phyloP scores from a whole-genome alignment of 352 stramenopile species.

The Thraustotheca clavata region DNA sequence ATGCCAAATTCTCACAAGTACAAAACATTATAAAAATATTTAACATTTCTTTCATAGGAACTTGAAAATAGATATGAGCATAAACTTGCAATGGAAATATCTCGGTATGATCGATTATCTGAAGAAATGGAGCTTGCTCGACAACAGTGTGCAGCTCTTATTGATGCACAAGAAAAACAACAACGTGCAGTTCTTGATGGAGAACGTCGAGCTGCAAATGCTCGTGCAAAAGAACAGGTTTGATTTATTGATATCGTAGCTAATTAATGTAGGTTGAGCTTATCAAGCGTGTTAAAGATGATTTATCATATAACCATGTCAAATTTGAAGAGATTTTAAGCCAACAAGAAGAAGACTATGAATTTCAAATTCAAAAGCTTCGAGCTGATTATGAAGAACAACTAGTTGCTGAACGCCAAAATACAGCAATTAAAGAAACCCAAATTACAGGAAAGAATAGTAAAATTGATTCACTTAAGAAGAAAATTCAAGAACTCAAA shows the following conservation, averaged over 20 bases:
- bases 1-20: constrained; percentile 41
- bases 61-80: constrained; percentile 91
- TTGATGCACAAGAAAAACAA: constrained; percentile 72
- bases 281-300: constrained; percentile 77
- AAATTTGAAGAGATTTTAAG: constrained; percentile 79
- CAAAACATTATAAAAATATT: background rate
- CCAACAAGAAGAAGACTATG: constrained; percentile 74
- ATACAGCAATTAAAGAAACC: constrained; percentile 69
- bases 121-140: constrained; percentile 85
- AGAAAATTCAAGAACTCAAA: constrained; percentile 81
- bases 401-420: constrained; percentile 61
- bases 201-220: constrained; percentile 55
- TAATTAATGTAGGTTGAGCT: constrained; percentile 38
- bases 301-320: constrained; percentile 77
- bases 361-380: constrained; percentile 56
- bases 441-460: constrained; percentile 69
- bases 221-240: constrained; percentile 55
- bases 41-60: constrained; percentile 56
- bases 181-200: constrained; percentile 46
- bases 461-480: constrained; percentile 72
- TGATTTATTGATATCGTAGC: background rate
- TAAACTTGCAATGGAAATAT: constrained; percentile 82
- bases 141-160: constrained; percentile 80
- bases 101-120: constrained; percentile 77
- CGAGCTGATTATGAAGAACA: constrained; percentile 51